These are phyloP conservation scores for Talaromyces sp. DNA, from an alignment of 2,329 filamentous ascomycete species.

Conservation along the genomic window DNA sequence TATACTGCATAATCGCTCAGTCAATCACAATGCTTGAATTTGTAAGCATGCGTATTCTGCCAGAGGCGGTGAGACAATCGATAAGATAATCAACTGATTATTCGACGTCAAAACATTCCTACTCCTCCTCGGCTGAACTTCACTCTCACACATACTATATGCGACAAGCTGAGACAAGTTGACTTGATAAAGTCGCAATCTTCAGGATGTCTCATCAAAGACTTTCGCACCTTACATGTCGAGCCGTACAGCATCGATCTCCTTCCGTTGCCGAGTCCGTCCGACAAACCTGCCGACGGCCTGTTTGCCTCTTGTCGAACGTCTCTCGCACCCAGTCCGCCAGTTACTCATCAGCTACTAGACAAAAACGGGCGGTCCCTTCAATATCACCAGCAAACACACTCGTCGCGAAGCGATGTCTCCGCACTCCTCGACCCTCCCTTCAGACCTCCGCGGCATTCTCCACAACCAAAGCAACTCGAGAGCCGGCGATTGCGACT, in stretches of 20 bases:
- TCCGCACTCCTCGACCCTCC: slow-evolving; percentile 12
- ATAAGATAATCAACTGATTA: slow-evolving; percentile 10
- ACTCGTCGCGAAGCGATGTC: not conserved
- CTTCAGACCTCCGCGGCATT: slow-evolving; percentile 33
- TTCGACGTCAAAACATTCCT: not conserved
- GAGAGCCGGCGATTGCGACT: slow-evolving; percentile 42
- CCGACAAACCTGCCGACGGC: not conserved
- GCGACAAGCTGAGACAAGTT: not conserved
- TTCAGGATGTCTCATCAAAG: slow-evolving; percentile 3
- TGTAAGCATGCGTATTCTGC: slow-evolving; percentile 17
- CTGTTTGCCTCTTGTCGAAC: not conserved
- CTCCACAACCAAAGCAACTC: slow-evolving; percentile 27
- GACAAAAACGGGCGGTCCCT: not conserved
- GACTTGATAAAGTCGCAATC: not conserved
- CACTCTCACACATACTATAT: not conserved
- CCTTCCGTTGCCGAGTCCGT: not conserved
- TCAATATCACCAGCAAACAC: not conserved
- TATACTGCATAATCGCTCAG: not conserved
- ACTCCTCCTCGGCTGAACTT: not conserved
- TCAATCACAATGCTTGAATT: slow-evolving; percentile 13
- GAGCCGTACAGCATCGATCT: slow-evolving; percentile 5
- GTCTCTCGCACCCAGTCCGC: slow-evolving; percentile 21
- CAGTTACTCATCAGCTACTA: slow-evolving; percentile 13
- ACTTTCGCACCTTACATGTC: slow-evolving; percentile 3
- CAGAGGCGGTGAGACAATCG: slow-evolving; percentile 12